A percentile compares a stretch with the other conserved stretches of the same genome.
These are phyloP conservation scores for Calonectria montana DNA, from an alignment of 2,329 filamentous ascomycete species.

Conservation along the genomic window DNA sequence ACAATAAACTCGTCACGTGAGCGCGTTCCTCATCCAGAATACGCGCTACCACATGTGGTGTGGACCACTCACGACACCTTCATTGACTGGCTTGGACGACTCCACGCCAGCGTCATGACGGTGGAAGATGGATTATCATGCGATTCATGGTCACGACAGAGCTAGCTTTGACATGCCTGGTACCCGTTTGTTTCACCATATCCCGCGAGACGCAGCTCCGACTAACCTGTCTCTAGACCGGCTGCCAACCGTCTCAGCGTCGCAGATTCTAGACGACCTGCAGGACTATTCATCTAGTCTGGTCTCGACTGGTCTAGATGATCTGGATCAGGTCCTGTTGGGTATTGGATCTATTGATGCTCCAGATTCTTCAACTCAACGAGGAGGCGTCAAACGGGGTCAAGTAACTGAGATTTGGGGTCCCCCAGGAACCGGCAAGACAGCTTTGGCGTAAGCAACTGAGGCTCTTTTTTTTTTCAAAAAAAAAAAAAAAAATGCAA, in stretches of 20 bases:
- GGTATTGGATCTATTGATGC: constrained; percentile 23
- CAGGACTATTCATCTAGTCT: constrained; percentile 61
- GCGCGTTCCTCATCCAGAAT: constrained; percentile 7
- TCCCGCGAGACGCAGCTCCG: constrained; percentile 7
- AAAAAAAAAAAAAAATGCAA: too few relatives aligned
- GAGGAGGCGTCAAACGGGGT: constrained; percentile 76
- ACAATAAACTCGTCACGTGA: constrained; percentile 34
- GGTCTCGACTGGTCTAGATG: constrained; percentile 66
- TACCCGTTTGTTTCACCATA: constrained; percentile 58
- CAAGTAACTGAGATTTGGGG: constrained; percentile 91
- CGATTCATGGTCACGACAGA: constrained; percentile 69
- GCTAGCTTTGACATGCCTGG: constrained; percentile 68
- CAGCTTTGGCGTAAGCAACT: constrained; percentile 75
- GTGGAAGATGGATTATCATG: constrained; percentile 66
- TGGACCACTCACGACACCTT: constrained; percentile 33
- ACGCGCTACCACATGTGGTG: constrained; percentile 5
- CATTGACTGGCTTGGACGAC: constrained; percentile 24
- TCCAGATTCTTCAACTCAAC: constrained; percentile 22
- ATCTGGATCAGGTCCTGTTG: constrained; percentile 62
- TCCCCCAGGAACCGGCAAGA: constrained; percentile 88
- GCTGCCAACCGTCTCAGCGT: constrained; percentile 80
- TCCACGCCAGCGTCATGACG: constrained; percentile 37
- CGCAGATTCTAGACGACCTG: constrained; percentile 74
- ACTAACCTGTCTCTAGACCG: constrained; percentile 66
- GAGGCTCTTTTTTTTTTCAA: constrained; percentile 21